Evolutionary conservation across 768 basidiomycete species (phyloP), one percentile per base, ranked within the genome.

Genomic region (Auriculariales sp.): DNA sequence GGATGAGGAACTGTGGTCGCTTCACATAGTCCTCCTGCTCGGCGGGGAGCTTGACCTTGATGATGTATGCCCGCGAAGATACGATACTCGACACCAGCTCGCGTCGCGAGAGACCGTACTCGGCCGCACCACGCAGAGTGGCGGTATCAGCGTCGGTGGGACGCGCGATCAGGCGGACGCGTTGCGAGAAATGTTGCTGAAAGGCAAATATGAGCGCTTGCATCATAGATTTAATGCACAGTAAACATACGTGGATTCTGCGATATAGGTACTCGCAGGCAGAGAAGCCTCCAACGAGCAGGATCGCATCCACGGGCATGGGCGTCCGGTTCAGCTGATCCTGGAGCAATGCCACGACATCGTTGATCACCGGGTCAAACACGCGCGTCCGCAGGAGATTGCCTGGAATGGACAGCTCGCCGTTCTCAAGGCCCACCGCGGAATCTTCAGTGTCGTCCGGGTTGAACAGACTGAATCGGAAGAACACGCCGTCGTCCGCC

Each of bases 401-500:
- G 15, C 89, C 89, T 2, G 86, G 84, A 55, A 92, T 85, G 11
- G 78, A 78, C 3, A 93, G 71, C 62, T 93, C 82, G 2, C 89
- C 89, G 57, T 91, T 83, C 52, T 83, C 68, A 48, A 91, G 66
- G 1, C 89, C 89, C 22, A 90, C 84, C 24, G 73, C 69, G 1
- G 82, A 74, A 62, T 92, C 89, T 57, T 88, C 74, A 6, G 81
- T 78, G 59, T 89, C 86, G 55, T 86, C 80, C 14, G 81, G 78
- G 55, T 91, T 91, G 71, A 92, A 92, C 63, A 86, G 90, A 28
- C 80, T 90, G 63, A 91, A 92, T 61, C 86, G 79, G 67, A 91
- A 91, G 35, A 4, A 60, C 73, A 46, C 62, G 84, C 85, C 78
- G 59, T 92, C 90, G 59, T 92, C 89, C 15, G 61, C 59, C 45